These are phyloP conservation scores for Epichloe baconii DNA, from an alignment of 2,329 filamentous ascomycete species.

Conservation along the genomic window DNA sequence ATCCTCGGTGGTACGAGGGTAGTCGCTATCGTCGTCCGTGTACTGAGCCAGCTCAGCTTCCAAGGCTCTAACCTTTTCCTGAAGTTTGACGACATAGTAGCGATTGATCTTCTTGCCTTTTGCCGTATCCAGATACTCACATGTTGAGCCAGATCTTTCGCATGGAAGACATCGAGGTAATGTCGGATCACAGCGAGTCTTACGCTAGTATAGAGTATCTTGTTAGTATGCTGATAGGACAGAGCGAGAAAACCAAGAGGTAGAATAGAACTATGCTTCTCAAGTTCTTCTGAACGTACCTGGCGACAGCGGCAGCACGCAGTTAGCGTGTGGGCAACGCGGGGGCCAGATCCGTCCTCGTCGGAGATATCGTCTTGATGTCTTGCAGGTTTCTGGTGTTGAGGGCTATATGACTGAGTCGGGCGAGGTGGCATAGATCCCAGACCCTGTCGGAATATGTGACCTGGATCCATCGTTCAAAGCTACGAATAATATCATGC, in stretches of 20 bases:
- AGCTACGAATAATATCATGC: neutral
- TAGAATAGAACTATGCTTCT: neutral
- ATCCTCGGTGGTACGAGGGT: slow-evolving; percentile 62
- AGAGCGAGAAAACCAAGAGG: neutral
- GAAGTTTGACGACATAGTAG: slow-evolving; percentile 83
- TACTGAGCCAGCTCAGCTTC: slow-evolving; percentile 70
- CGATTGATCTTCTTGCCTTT: slow-evolving; percentile 79
- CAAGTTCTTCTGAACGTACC: slow-evolving; percentile 32
- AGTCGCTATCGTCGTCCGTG: slow-evolving; percentile 61
- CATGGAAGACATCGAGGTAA: slow-evolving; percentile 86
- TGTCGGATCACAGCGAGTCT: slow-evolving; percentile 89
- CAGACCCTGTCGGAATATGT: slow-evolving; percentile 47
- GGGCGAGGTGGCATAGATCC: slow-evolving; percentile 28
- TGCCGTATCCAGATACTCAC: slow-evolving; percentile 88
- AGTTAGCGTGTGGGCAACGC: slow-evolving; percentile 67
- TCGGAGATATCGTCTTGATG: slow-evolving; percentile 31
- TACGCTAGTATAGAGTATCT: slow-evolving; percentile 46
- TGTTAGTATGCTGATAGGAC: neutral
- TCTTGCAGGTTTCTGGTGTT: slow-evolving; percentile 17
- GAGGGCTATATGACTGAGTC: slow-evolving; percentile 18
- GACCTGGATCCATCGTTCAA: slow-evolving; percentile 41
- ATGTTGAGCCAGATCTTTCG: slow-evolving; percentile 78
- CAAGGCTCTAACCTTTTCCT: slow-evolving; percentile 70
- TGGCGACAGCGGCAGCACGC: slow-evolving; percentile 70
- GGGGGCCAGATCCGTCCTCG: slow-evolving; percentile 37